These are phyloP conservation scores for Colletotrichum melonis DNA, from an alignment of 2,329 filamentous ascomycete species.

Conservation along the genomic window DNA sequence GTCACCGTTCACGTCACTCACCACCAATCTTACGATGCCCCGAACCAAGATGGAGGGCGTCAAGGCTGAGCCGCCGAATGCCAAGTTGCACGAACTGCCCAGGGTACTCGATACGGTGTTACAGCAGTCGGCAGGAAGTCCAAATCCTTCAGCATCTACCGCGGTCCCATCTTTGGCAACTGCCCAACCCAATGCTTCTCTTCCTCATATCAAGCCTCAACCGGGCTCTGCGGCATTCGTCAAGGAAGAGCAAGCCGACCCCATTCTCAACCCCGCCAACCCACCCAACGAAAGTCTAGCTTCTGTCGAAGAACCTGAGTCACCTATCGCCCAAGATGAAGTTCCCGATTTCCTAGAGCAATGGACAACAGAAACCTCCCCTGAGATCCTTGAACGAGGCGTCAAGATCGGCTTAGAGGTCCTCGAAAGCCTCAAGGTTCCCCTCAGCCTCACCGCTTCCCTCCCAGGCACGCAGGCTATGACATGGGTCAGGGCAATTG, in stretches of 20 bases:
- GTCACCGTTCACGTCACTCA: not conserved
- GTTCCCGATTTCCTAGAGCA: constrained; percentile 5
- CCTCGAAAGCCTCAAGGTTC: constrained; percentile 15
- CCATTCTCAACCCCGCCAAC: not conserved
- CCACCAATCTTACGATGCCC: constrained; percentile 1
- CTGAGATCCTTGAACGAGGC: constrained; percentile 17
- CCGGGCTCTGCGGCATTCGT: not conserved
- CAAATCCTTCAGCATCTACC: not conserved
- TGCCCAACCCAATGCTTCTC: not conserved
- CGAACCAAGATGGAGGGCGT: constrained; percentile 11
- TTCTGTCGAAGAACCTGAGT: not conserved
- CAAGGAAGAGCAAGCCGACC: not conserved
- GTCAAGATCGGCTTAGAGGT: constrained; percentile 18
- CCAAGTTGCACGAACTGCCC: not conserved
- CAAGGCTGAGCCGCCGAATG: not conserved
- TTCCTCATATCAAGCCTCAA: not conserved
- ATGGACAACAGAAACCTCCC: constrained; percentile 13
- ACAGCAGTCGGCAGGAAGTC: not conserved
- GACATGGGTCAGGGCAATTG: constrained; percentile 23
- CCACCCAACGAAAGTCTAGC: too few species aligned
- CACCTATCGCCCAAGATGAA: not conserved
- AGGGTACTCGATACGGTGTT: not conserved
- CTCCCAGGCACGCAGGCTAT: constrained; percentile 10
- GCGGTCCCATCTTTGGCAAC: not conserved
- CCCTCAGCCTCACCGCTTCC: not conserved